Conservation (phyloP, 192 early-diverging fungal genomes). For the Ramicandelaber brevisporus region DNA sequence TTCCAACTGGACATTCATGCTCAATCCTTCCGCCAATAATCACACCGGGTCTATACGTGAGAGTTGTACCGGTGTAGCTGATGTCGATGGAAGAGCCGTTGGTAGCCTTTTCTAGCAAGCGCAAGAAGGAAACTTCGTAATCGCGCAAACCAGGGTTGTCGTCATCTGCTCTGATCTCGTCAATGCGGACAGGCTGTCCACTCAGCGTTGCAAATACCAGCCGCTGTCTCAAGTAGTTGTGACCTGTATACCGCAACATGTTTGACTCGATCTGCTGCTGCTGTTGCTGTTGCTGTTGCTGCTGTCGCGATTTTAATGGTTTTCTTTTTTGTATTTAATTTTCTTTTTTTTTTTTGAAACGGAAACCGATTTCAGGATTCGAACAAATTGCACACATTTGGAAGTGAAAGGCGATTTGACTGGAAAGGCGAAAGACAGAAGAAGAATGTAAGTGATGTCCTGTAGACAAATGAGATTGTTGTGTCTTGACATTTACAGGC, state of each 20-base stretch:
- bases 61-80: slow-evolving; percentile 66
- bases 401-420: too few species aligned
- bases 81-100: slow-evolving; percentile 88
- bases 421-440: too few species aligned
- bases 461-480: too few species aligned
- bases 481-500: too few species aligned
- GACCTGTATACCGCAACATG: slow-evolving; percentile 36
- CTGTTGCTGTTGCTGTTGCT: too few species aligned
- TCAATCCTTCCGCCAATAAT: slow-evolving; percentile 64
- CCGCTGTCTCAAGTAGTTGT: slow-evolving; percentile 69
- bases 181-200: slow-evolving; percentile 59
- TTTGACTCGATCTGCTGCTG: too few species aligned
- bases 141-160: slow-evolving; percentile 72
- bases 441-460: too few species aligned
- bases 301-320: too few species aligned
- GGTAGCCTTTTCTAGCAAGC: slow-evolving; percentile 76
- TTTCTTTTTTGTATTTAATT: too few species aligned
- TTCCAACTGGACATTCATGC: slow-evolving; percentile 75
- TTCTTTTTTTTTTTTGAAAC: too few species aligned
- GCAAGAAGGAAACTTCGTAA: slow-evolving; percentile 72
- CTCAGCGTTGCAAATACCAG: slow-evolving; percentile 70
- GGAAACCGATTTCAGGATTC: too few species aligned
- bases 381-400: too few species aligned
- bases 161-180: slow-evolving; percentile 69
- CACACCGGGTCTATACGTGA: slow-evolving; percentile 68